Evolutionary conservation across 2,329 filamentous ascomycete species (phyloP), one percentile per base, ranked within the genome.

Genomic region (Rasamsonia emersonii): DNA sequence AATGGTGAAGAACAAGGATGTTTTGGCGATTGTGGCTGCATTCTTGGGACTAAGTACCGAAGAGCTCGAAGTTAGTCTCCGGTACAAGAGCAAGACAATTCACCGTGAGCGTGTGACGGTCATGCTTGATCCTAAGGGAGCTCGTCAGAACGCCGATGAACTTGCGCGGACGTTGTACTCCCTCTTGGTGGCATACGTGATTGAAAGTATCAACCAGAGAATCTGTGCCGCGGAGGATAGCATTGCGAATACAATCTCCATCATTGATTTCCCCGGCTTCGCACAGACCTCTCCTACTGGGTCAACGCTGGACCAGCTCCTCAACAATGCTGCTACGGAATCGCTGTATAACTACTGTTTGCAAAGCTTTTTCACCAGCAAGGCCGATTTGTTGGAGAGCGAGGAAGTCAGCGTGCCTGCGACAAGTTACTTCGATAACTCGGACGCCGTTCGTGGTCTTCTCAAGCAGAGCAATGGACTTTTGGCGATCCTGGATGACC

Each of bases 341-440:
- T 82, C 81, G 1, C 70, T 96, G 8, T 95, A 95, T 65, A 91
- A 95, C 54, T 79, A 94, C 48, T 88, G 86, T 19, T 70, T 96
- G 15, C 88, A 94, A 53, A 93, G 83, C 58, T 96, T 98, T 63
- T 98, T 96, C 56, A 88, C 95, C 51, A 79, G 81, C 45, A 93
- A 91, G 58, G 86, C 88, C 1, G 89, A 96, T 41, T 76, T 93
- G 62, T 71, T 98, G 14, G 91, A 98, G 53, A 86, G 81, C 2
- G 91, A 98, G 56, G 91, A 98, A 29, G 85, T 98, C 20, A 77
- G 71, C 18, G 85, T 98, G 3, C 75, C 88, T 2, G 80, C 88
- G 1, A 95, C 89, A 0, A 94, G 86, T 63, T 98, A 96, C 59
- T 98, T 95, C 47, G 91, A 98, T 60, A 98, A 96, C 58, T 86